Evolutionary conservation across 2,329 filamentous ascomycete species (phyloP).

Genomic region (Zopfia rhizophila): DNA sequence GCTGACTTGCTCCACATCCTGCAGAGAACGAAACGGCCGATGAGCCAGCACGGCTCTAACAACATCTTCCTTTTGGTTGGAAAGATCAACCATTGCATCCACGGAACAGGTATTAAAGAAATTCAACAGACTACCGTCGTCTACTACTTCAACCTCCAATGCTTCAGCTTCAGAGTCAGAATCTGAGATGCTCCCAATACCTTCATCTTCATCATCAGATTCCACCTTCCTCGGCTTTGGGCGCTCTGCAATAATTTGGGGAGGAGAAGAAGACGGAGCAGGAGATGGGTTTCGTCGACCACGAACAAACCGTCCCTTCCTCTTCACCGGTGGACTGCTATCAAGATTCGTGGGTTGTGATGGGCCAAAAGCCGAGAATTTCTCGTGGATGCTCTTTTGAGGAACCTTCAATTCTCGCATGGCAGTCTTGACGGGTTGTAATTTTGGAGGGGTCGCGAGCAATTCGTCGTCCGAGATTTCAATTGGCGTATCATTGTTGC

Average conservation of each 20-base stretch:
- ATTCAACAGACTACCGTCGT: constrained; percentile 71
- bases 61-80: constrained; percentile 75
- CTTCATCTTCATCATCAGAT: constrained; percentile 42
- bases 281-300: constrained; percentile 56
- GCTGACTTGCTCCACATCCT: constrained; percentile 73
- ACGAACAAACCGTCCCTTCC: constrained; percentile 59
- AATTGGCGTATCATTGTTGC: constrained; percentile 38
- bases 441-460: constrained; percentile 35
- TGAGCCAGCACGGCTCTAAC: constrained; percentile 76
- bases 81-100: constrained; percentile 83
- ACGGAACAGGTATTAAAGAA: constrained; percentile 85
- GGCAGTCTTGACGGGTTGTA: constrained; percentile 58
- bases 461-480: constrained; percentile 47
- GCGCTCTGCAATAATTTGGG: constrained; percentile 28
- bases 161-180: constrained; percentile 58
- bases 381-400: constrained; percentile 67
- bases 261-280: constrained; percentile 29
- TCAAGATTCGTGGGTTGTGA: constrained; percentile 22
- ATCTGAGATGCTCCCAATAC: constrained; percentile 47
- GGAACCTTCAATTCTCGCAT: constrained; percentile 66
- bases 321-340: constrained; percentile 29
- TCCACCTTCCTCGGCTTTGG: constrained; percentile 7
- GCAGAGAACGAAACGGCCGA: constrained; percentile 77
- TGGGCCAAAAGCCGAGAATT: constrained; percentile 53
- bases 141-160: constrained; percentile 35